Evolutionary conservation across 73 alveolate species (phyloP), one percentile per base, ranked within the genome.

Genomic region (Effrenium voratum): DNA sequence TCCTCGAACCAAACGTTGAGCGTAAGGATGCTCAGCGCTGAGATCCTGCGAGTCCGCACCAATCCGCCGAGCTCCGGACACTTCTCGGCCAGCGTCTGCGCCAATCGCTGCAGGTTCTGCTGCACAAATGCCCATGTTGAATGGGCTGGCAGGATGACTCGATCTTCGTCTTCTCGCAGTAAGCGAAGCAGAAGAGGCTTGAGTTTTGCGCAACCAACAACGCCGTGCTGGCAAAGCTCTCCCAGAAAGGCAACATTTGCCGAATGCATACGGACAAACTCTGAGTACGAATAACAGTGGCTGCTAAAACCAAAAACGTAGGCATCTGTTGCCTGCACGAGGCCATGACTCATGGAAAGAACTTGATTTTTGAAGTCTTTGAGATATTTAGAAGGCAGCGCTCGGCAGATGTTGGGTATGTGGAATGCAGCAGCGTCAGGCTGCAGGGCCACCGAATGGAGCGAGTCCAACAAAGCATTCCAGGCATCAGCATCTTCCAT

Each of bases 401-500:
- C 26, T 24, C 28, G 49, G 38, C 50, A 70, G 34, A 70, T 70
- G 1, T 13, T 70, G 47, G 38, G 16, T 12, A 70, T 5, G 47
- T 44, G 82, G 82, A 70, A 46, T 19, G n/a, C 82, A n/a, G 34
- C 82, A 36, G 46, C 82, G 13, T 32, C 15, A 12, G 82, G 82
- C 12, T 70, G 82, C 82, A 70, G 38, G 46, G 82, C 82, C 0
- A 70, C 46, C 16, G 49, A 44, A 70, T 70, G 82, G n/a, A 70
- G 82, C 82, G 82, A 70, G 36, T 0, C 47, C 32, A 70, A 46
- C 49, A 70, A 12, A 0, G 46, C 82, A 0, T 0, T 46, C 4
- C 82, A 32, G 49, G 82, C n/a, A 36, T 70, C 82, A n/a, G 82
- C 82, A n/a, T n/a, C 47, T 26, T 70, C 49, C 32, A 70, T 44